Base-by-base conservation (phyloP, 495 filamentous ascomycete genomes). In the Trypethelium eluteriae region DNA sequence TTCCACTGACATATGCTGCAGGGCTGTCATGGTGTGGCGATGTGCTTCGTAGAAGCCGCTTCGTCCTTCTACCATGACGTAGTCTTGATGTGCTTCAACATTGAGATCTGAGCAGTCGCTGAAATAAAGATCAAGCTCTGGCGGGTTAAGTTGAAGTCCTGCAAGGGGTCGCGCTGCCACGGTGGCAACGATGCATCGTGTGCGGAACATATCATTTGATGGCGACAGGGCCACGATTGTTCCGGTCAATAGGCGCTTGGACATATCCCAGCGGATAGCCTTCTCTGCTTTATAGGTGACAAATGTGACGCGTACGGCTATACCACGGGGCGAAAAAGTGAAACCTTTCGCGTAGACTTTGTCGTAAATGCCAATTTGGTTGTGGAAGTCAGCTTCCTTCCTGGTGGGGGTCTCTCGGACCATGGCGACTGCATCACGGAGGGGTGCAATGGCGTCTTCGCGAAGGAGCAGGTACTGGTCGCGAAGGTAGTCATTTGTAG, bases 101-200 rank as follows among this genome's bases (percentile, higher is more conserved):
- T 85, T 77, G 10, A 82, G 70, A 64, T 92, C 86, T 16, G 84
- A 79, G 0, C 82, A 71, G 4, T 80, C 74, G 2, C 84, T 82
- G 74, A 93, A 92, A 71, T 88, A 86, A 2, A 96, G 79, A 66
- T 96, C 90, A 7, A 96, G 82, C 64, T 89, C 82, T 0, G 88
- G 87, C 16, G 90, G 89, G 44, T 83, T 84, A 44, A 82, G 76
- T 35, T 87, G 79, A 0, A 94, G 78, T 0, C 81, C 82, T 79
- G 79, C 1, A 88, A 76, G 57, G 0, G 88, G 85, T 7, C 91
- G 80, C 7, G 90, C 88, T 36, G 88, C 91, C 39, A 96, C 81
- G 38, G 87, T 80, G 6, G 89, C 92, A 11, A 94, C 76, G 39
- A 86, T 82, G 71, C 90, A 92, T 41, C 85, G 83, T 0, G 69